Evolutionary conservation across 129 eudicot genomes (phyloP).

Genomic region (Lactuca sativa): DNA sequence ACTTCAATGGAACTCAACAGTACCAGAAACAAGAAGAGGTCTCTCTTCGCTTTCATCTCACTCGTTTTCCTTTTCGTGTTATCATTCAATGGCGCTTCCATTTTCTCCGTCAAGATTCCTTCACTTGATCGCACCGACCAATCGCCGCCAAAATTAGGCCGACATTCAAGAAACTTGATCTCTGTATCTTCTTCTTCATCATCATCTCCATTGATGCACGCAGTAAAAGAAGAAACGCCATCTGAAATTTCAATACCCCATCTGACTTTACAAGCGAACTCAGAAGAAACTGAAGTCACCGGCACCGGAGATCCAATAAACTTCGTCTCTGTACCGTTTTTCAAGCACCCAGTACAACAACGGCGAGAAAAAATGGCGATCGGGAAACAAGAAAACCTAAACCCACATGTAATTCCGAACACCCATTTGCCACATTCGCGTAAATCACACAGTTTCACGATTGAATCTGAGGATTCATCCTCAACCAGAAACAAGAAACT

Average conservation of each 20-base stretch:
- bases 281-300: slow-evolving; percentile 10
- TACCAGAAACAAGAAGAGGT: slow-evolving; percentile 22
- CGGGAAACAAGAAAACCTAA: slow-evolving; percentile 29
- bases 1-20: not conserved
- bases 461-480: slow-evolving; percentile 29
- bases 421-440: slow-evolving; percentile 37
- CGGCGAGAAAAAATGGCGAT: not conserved
- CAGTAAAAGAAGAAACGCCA: slow-evolving; percentile 37
- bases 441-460: slow-evolving; percentile 35
- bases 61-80: slow-evolving; percentile 43
- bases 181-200: slow-evolving; percentile 30
- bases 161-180: slow-evolving; percentile 48
- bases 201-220: slow-evolving; percentile 23
- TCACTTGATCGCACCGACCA: slow-evolving; percentile 18
- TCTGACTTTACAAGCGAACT: slow-evolving; percentile 9
- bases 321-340: slow-evolving; percentile 34
- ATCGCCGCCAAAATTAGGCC: slow-evolving; percentile 34
- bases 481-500: slow-evolving; percentile 20
- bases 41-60: slow-evolving; percentile 45
- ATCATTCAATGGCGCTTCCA: slow-evolving; percentile 47
- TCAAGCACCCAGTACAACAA: not conserved
- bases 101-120: slow-evolving; percentile 50
- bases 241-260: slow-evolving; percentile 23
- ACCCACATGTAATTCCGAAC: slow-evolving; percentile 28
- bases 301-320: slow-evolving; percentile 41